These are phyloP conservation scores for Arabis alpina DNA, from an alignment of 345 rosid genomes.

Conservation along the genomic window DNA sequence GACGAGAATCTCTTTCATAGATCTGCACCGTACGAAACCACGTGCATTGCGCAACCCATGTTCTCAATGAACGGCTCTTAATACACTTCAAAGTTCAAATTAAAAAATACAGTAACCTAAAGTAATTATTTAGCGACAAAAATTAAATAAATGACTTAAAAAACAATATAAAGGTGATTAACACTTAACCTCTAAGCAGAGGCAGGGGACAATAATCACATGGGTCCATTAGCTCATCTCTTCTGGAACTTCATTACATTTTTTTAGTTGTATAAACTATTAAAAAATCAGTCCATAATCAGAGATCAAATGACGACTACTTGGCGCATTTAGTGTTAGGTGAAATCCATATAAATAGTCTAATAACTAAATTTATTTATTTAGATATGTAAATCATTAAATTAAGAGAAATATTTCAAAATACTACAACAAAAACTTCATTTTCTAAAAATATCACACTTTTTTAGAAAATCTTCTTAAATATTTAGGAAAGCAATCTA, in stretches of 20 bases:
- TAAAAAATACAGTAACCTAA: not conserved
- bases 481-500: not conserved
- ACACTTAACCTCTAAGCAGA: constrained; percentile 42
- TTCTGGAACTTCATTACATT: constrained; percentile 35
- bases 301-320: constrained; percentile 25
- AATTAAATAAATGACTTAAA: not conserved
- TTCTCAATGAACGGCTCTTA: constrained; percentile 38
- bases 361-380: not conserved
- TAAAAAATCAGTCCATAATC: constrained; percentile 7
- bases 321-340: constrained; percentile 25
- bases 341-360: constrained; percentile 18
- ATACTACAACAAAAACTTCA: not conserved
- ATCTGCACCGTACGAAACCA: constrained; percentile 40
- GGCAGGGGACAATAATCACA: constrained; percentile 43
- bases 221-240: constrained; percentile 41
- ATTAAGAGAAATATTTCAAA: constrained; percentile 6
- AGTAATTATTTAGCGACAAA: constrained; percentile 5
- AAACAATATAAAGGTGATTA: constrained; percentile 13
- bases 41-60: constrained; percentile 37
- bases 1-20: constrained; percentile 32
- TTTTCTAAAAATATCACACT: constrained; percentile 1
- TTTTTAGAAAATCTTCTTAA: not conserved
- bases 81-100: constrained; percentile 31
- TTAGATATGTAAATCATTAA: not conserved
- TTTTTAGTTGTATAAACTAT: constrained; percentile 11